These are phyloP conservation scores for Peronospora farinosa DNA, from an alignment of 352 stramenopile species.

Conservation along the genomic window DNA sequence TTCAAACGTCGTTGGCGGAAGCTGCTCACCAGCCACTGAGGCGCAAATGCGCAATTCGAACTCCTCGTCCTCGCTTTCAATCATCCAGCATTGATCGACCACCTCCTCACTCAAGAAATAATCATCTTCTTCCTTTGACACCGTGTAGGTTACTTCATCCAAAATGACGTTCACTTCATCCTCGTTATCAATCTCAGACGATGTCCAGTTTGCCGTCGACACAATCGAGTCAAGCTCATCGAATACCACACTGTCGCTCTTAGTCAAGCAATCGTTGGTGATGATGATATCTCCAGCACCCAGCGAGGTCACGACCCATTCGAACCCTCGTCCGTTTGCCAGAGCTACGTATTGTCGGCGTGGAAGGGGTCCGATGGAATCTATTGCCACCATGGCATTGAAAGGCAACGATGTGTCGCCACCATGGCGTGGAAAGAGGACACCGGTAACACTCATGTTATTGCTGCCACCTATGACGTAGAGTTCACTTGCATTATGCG, in stretches of 20 bases:
- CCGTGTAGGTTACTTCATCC: conserved; percentile 12
- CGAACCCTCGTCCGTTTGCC: conserved; percentile 21
- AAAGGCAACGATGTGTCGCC: conserved; percentile 12
- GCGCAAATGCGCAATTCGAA: conserved; percentile 12
- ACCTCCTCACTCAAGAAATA: conserved; percentile 4
- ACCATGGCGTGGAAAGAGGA: conserved; percentile 18
- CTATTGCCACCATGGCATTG: conserved; percentile 13
- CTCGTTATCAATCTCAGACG: conserved; percentile 2
- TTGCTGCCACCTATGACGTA: conserved; percentile 16
- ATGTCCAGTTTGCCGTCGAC: conserved; percentile 17
- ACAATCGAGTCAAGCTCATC: conserved; percentile 15
- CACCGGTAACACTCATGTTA: conserved; percentile 16
- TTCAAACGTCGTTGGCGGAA: conserved; percentile 8
- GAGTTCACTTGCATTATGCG: conserved; percentile 17
- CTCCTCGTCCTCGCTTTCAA: conserved; percentile 15
- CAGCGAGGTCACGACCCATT: conserved; percentile 20
- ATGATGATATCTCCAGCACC: conserved; percentile 14
- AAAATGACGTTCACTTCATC: conserved; percentile 13
- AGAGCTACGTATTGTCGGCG: conserved; percentile 18
- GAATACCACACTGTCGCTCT: conserved; percentile 3
- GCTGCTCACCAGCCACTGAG: not conserved
- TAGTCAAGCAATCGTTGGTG: conserved; percentile 17
- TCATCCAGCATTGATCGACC: conserved; percentile 14
- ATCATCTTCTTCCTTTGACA: conserved; percentile 10
- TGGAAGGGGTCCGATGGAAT: conserved; percentile 7